Conservation (phyloP, 352 stramenopile species). For the Pilasporangium apinafurcum region DNA sequence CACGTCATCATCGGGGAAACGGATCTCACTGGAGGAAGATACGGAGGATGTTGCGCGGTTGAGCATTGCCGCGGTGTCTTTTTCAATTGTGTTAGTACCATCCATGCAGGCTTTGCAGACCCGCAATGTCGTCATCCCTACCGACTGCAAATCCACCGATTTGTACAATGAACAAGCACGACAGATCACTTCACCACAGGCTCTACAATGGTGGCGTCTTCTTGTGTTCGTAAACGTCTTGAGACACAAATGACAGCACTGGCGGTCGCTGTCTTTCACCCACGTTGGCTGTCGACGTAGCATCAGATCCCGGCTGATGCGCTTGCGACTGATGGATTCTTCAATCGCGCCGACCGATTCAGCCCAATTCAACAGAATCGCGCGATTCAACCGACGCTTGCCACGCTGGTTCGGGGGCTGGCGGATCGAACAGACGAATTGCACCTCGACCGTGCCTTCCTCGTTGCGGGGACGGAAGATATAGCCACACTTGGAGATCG, state of each 20-base stretch:
- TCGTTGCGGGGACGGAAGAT: constrained; percentile 59
- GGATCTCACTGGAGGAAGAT: constrained; percentile 6
- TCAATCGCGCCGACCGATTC: constrained; percentile 59
- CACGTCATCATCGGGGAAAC: constrained; percentile 28
- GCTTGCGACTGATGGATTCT: constrained; percentile 55
- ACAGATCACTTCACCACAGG: constrained; percentile 84
- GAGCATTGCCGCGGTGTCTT: neutral
- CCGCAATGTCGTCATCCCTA: constrained; percentile 67
- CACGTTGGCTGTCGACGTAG: constrained; percentile 64
- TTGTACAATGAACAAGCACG: constrained; percentile 75
- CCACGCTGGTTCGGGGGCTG: constrained; percentile 56
- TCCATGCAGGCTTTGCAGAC: constrained; percentile 80
- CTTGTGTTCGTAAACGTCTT: constrained; percentile 80
- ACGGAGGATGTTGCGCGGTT: constrained; percentile 13
- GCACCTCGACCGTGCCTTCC: constrained; percentile 56
- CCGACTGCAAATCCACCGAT: constrained; percentile 62
- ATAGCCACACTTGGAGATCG: constrained; percentile 77
- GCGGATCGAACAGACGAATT: constrained; percentile 76
- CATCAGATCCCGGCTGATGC: constrained; percentile 72
- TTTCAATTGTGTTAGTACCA: constrained; percentile 25
- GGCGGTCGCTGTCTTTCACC: constrained; percentile 77
- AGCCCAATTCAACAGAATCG: constrained; percentile 63
- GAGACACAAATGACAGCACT: constrained; percentile 76
- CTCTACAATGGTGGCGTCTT: constrained; percentile 74
- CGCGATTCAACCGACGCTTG: constrained; percentile 56